Base-by-base conservation (phyloP, 148 eudicot genomes). In the Simmondsia chinensis region DNA sequence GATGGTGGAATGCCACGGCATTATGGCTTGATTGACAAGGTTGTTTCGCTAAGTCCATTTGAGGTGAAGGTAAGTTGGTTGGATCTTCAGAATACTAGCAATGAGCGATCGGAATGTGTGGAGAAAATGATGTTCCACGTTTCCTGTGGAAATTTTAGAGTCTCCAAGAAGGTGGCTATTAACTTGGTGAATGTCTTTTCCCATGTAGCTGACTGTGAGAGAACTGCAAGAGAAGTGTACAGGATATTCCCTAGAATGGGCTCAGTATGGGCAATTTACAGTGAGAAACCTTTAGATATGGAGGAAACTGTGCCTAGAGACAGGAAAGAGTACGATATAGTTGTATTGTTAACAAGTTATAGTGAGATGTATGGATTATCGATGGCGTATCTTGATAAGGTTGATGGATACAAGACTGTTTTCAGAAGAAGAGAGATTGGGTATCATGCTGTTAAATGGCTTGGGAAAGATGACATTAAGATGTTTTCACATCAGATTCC, bases 1-100 rank as follows among this genome's bases (percentile, higher is more conserved):
- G 79, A 65, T 31, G 99, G 86, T 63, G 89, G 94, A 26, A 91
- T 91, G 94, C 99, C 99, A 9, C 72, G 99, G 54, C 94, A 70
- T 42, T 86, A 91, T 57, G 94, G 77, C 6, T 59, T 91, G 73
- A 79, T 91, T 19, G 78, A 82, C 16, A 77, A 74, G 41, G 75
- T 81, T 33, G 69, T 74, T 44, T 82, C 86, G 0, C 49, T 60
- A 50, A 65, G 72, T 33, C 95, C 94, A 29, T 91, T 91, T 62
- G 64, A 63, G 69, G 75, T 82, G 55, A 53, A 37, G 51, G 56
- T 91, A 59, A 76, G 76, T 40, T 85, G 88, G 94, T 65, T 91
- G 42, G 76, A 77, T 44, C 60, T 70, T 55, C 78, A 76, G 36
- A 62, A 20, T 20, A 64, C 57, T 7, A 70, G 72, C 5, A 74